These are phyloP conservation scores for Eurotiales sp. DNA, from an alignment of 2,329 filamentous ascomycete genomes.

Conservation along the genomic window DNA sequence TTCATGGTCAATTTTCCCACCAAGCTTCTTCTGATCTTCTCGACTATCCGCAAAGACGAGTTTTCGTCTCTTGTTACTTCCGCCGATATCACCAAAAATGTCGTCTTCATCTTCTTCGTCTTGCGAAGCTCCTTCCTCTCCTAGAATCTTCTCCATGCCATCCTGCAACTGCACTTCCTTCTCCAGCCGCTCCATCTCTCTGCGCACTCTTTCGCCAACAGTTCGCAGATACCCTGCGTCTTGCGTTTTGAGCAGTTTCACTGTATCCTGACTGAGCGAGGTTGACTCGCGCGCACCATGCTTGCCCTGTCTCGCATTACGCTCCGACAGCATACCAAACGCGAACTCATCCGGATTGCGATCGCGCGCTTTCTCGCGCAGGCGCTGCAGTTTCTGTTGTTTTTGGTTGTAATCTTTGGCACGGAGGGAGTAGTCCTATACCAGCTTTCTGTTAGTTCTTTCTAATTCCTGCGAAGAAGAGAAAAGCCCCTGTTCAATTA, in stretches of 20 bases:
- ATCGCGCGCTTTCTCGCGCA: slow-evolving; percentile 57
- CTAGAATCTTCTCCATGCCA: slow-evolving; percentile 31
- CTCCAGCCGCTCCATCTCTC: slow-evolving; percentile 51
- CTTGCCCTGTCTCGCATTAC: slow-evolving; percentile 38
- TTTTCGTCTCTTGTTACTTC: slow-evolving; percentile 21
- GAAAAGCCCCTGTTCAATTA: background rate
- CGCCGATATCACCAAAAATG: slow-evolving; percentile 20
- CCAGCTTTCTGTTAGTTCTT: background rate
- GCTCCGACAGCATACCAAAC: slow-evolving; percentile 59
- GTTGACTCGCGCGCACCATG: slow-evolving; percentile 44
- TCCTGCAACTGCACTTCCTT: slow-evolving; percentile 41
- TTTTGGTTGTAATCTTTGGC: slow-evolving; percentile 62
- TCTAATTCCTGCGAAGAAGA: background rate
- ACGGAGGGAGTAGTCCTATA: slow-evolving; percentile 61
- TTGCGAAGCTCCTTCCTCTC: slow-evolving; percentile 9
- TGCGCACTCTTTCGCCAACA: slow-evolving; percentile 53
- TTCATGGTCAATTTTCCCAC: slow-evolving; percentile 12
- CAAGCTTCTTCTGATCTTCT: slow-evolving; percentile 30
- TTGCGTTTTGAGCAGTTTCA: slow-evolving; percentile 63
- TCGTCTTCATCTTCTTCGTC: slow-evolving; percentile 21
- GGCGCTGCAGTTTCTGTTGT: slow-evolving; percentile 55
- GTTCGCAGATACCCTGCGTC: slow-evolving; percentile 60
- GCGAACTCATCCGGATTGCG: slow-evolving; percentile 65
- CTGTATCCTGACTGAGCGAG: slow-evolving; percentile 53
- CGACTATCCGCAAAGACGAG: slow-evolving; percentile 39